phyloP scores from a whole-genome alignment of 257 asterid genomes.

The Przewalskia tangutica region DNA sequence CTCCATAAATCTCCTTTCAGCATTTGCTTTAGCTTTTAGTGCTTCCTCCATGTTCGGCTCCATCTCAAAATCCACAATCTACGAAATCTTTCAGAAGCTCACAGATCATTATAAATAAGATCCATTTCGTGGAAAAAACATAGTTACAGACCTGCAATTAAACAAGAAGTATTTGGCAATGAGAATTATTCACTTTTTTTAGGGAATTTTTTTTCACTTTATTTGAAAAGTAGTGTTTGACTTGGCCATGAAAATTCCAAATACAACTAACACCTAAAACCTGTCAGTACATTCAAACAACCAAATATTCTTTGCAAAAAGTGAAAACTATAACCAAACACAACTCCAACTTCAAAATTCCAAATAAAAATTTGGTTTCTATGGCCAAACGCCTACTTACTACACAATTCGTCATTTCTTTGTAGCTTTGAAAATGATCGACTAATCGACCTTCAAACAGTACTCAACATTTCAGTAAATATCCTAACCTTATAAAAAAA shows the following conservation, averaged over 20 bases:
- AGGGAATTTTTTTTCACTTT: too few species aligned
- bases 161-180: background rate
- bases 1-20: constrained; percentile 70
- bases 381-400: background rate
- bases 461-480: background rate
- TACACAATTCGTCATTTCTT: background rate
- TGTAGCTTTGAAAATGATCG: background rate
- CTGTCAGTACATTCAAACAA: too few species aligned
- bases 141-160: constrained; percentile 8
- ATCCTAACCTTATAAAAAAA: background rate
- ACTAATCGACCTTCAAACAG: background rate
- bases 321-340: too few species aligned
- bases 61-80: constrained; percentile 30
- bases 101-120: constrained; percentile 14
- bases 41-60: constrained; percentile 64
- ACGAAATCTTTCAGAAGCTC: constrained; percentile 4
- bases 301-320: too few species aligned
- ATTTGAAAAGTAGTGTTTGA: too few species aligned
- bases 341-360: too few species aligned
- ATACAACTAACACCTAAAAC: too few species aligned
- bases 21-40: constrained; percentile 48
- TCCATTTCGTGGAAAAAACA: constrained; percentile 6
- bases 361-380: too few species aligned
- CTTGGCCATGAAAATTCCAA: too few species aligned
- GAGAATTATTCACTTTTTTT: too few species aligned